A percentile compares a stretch with the other conserved stretches of the same genome.
phyloP scores from a whole-genome alignment of 352 stramenopile species.

The Sclerospora graminicola region DNA sequence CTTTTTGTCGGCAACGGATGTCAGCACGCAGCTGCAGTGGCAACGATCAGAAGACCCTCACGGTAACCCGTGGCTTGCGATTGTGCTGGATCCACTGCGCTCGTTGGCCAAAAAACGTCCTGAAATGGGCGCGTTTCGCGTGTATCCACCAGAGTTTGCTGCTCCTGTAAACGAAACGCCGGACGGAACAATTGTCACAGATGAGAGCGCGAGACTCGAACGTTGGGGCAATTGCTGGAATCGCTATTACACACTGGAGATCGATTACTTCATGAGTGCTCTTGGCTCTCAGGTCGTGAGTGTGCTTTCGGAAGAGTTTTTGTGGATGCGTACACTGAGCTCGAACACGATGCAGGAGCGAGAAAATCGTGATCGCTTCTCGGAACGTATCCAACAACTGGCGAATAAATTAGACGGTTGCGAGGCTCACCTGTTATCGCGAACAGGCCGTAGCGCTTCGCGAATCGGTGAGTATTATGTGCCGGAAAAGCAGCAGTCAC shows the following conservation, averaged over 20 bases:
- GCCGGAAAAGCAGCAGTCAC: slow-evolving; percentile 59
- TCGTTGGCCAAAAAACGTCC: slow-evolving; percentile 89
- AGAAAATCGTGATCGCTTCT: slow-evolving; percentile 85
- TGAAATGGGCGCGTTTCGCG: slow-evolving; percentile 96
- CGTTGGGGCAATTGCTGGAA: slow-evolving; percentile 95
- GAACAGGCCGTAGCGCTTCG: slow-evolving; percentile 33
- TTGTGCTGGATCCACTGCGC: slow-evolving; percentile 96
- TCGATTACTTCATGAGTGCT: slow-evolving; percentile 96
- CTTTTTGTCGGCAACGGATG: slow-evolving; percentile 96
- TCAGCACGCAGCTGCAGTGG: slow-evolving; percentile 97
- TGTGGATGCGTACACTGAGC: slow-evolving; percentile 88
- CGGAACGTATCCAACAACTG: slow-evolving; percentile 81
- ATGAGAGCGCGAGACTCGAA: slow-evolving; percentile 90
- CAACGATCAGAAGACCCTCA: slow-evolving; percentile 94
- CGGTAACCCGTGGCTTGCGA: slow-evolving; percentile 94
- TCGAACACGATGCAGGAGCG: slow-evolving; percentile 86
- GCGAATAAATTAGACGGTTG: slow-evolving; percentile 77
- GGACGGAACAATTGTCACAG: slow-evolving; percentile 89
- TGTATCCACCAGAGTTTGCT: slow-evolving; percentile 95
- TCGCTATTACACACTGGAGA: slow-evolving; percentile 57
- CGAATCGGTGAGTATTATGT: slow-evolving; percentile 84
- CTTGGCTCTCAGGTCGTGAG: slow-evolving; percentile 87
- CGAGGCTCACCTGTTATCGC: slow-evolving; percentile 49
- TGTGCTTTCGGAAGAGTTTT: slow-evolving; percentile 89
- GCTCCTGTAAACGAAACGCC: slow-evolving; percentile 90